phyloP scores from a whole-genome alignment of 306 rosid species.

The Cercis canadensis region DNA sequence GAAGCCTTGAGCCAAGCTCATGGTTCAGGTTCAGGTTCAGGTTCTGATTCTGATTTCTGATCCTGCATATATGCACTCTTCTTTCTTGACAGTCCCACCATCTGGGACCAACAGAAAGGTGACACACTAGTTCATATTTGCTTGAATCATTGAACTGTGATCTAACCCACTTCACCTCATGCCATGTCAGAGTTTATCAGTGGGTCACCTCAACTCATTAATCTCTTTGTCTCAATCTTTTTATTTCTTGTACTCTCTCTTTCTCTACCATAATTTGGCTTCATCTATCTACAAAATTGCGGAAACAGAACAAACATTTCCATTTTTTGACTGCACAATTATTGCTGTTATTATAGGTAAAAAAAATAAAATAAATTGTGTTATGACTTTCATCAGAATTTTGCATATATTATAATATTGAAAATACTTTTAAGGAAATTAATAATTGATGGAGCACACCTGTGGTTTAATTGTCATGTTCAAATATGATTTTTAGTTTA shows the following conservation, averaged over 20 bases:
- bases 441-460: too few species aligned
- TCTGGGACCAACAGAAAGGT: constrained; percentile 36
- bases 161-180: neutral
- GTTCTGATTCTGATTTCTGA: constrained; percentile 14
- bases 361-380: too few species aligned
- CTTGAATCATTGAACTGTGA: constrained; percentile 14
- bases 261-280: too few species aligned
- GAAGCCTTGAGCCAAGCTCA: constrained; percentile 36
- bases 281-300: too few species aligned
- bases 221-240: neutral
- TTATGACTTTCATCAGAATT: too few species aligned
- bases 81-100: constrained; percentile 31
- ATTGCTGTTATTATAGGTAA: too few species aligned
- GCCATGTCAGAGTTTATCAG: neutral
- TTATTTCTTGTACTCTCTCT: neutral
- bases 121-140: constrained; percentile 2
- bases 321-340: too few species aligned
- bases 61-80: neutral
- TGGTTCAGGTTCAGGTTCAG: neutral
- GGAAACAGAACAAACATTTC: too few species aligned
- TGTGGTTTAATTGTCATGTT: too few species aligned
- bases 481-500: too few species aligned
- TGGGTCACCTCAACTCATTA: neutral
- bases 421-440: too few species aligned
- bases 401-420: too few species aligned